phyloP scores from a whole-genome alignment of 192 early-diverging fungal genomes.

The Coemansia sp. region DNA sequence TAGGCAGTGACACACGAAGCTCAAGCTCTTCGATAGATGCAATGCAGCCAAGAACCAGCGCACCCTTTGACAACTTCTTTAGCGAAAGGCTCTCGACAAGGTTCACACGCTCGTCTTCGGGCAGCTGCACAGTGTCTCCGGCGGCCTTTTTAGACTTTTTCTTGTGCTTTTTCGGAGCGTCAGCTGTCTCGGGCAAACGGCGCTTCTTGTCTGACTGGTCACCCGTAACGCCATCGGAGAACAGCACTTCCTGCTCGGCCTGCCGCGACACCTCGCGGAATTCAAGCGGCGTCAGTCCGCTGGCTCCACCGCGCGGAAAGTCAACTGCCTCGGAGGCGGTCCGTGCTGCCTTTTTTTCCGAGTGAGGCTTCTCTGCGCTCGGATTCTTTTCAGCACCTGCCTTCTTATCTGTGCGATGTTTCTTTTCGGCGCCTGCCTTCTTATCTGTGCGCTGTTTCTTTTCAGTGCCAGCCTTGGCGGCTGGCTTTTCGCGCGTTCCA shows the following conservation, averaged over 20 bases:
- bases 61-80: constrained; percentile 70
- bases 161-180: constrained; percentile 22
- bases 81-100: constrained; percentile 38
- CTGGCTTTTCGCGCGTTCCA: constrained; percentile 18
- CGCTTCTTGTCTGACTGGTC: constrained; percentile 60
- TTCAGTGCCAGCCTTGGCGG: not conserved
- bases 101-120: constrained; percentile 27
- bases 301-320: constrained; percentile 85
- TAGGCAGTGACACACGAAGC: constrained; percentile 76
- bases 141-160: constrained; percentile 55
- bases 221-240: constrained; percentile 35
- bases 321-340: constrained; percentile 50
- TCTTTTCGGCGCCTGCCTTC: constrained; percentile 2
- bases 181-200: constrained; percentile 38
- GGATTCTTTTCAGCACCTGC: not conserved
- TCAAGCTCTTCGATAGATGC: constrained; percentile 79
- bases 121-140: not conserved
- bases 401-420: constrained; percentile 6
- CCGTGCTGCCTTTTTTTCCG: constrained; percentile 8
- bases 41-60: constrained; percentile 73
- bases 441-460: not conserved
- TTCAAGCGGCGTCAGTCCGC: constrained; percentile 78
- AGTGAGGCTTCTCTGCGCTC: constrained; percentile 1
- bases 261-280: constrained; percentile 72
- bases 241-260: constrained; percentile 70